Evolutionary conservation across 805 yeast genomes (phyloP), one percentile per base, ranked within the genome.

Genomic region (Lachancea lanzarotensis): DNA sequence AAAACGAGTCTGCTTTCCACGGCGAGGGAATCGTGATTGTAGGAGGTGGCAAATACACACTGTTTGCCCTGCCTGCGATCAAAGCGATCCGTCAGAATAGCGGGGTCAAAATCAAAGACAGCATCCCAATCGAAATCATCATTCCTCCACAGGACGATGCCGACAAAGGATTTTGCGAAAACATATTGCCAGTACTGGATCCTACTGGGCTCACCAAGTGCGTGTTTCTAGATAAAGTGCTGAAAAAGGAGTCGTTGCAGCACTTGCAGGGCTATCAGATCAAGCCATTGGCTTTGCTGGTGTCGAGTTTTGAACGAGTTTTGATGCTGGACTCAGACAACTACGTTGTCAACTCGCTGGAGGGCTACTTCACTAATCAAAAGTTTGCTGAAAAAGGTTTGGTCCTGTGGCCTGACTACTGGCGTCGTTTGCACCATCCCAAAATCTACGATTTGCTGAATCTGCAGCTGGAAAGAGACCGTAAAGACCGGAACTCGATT

Each of bases 351-450:
- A 73, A 71, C 53, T 72, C 80, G 11, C 82, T 91, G 2, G 84
- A 80, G 52, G 59, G 62, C 16, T 58, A 85, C 18, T 83, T 87
- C 59, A 67, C 66, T 3, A 63, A 74, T 11, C 78, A 79, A 37
- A 80, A 86, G 1, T 86, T 75, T 63, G 50, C 56, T 15, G 60
- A 71, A 11, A 65, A 70, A 47, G 78, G 81, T 46, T 64, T 78
- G 60, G 65, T 81, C 20, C 61, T 79, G 20, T 87, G 95, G 91
- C 95, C 95, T 1, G 96, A 87, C 63, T 87, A 81, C 62, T 87
- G 95, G 95, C 76, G 82, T 62, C 73, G 95, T 52, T 79, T 90
- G 6, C 84, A 90, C 1, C 76, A 85, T 1, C 95, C 95, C 5
- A 66, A 67, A 32, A 82, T 75, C 55, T 87, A 83, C 62, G 75